phyloP scores from a whole-genome alignment of 495 filamentous ascomycete species.

The Xylaria acuta region DNA sequence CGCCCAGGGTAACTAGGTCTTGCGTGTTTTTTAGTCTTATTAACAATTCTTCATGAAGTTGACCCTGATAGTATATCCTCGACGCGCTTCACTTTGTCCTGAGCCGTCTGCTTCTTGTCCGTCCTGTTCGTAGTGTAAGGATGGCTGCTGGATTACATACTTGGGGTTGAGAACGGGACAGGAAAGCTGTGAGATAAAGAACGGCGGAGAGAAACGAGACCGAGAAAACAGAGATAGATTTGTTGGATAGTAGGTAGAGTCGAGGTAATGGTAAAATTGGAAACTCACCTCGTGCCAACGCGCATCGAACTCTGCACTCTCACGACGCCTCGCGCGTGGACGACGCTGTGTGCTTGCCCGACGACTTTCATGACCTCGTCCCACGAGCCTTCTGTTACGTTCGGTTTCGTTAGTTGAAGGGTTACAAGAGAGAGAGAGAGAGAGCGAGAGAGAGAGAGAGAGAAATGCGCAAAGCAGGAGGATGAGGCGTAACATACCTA shows the following conservation, averaged over 20 bases:
- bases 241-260: background rate
- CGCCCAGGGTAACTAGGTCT: background rate
- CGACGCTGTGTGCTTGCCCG: slow-evolving; percentile 84
- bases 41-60: slow-evolving; percentile 6
- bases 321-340: slow-evolving; percentile 81
- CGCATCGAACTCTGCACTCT: slow-evolving; percentile 90
- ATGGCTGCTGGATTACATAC: background rate
- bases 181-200: no score
- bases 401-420: background rate
- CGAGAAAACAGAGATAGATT: slow-evolving; percentile 1
- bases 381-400: slow-evolving; percentile 76
- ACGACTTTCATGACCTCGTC: slow-evolving; percentile 87
- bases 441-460: slow-evolving; percentile 18
- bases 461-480: slow-evolving; percentile 1
- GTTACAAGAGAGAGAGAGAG: slow-evolving; percentile 10
- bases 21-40: background rate
- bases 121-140: slow-evolving; percentile 39
- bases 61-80: slow-evolving; percentile 45
- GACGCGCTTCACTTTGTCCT: slow-evolving; percentile 55
- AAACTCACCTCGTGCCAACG: slow-evolving; percentile 75
- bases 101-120: slow-evolving; percentile 56
- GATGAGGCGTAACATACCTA: slow-evolving; percentile 65
- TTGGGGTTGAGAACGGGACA: background rate
- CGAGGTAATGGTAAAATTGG: background rate
- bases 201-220: background rate